These are phyloP conservation scores for Angomonas deanei DNA, from an alignment of 208 protist genomes.

Conservation along the genomic window DNA sequence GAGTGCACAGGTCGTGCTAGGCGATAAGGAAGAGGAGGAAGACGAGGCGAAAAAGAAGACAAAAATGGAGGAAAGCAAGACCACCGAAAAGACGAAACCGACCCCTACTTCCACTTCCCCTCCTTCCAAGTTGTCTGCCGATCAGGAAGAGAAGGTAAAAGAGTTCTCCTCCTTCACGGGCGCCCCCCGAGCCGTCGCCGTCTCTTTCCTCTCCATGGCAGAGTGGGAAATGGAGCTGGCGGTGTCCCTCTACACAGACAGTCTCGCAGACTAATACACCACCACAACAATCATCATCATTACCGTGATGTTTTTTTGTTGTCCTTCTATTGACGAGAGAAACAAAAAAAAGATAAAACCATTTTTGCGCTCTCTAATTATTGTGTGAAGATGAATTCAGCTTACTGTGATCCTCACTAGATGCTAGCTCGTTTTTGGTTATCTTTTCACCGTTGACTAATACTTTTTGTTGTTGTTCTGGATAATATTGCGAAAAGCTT, in stretches of 20 bases:
- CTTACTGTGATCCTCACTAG: no score
- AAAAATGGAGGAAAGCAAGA: background rate
- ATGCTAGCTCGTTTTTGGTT: background rate
- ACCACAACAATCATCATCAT: background rate
- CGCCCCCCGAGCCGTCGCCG: constrained; percentile 14
- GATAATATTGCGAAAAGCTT: background rate
- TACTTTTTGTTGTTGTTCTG: background rate
- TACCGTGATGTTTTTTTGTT: no score
- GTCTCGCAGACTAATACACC: no score
- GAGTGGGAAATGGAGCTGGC: constrained; percentile 46
- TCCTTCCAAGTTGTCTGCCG: background rate
- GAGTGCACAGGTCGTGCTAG: background rate
- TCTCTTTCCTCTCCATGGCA: constrained; percentile 36
- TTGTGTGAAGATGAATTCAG: no score
- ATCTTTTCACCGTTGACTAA: background rate
- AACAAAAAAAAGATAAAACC: background rate
- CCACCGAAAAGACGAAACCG: background rate
- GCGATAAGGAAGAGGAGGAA: constrained; percentile 5
- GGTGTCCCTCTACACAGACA: constrained; percentile 20
- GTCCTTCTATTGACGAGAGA: background rate
- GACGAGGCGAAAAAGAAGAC: constrained; percentile 1
- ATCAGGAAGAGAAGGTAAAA: constrained; percentile 7
- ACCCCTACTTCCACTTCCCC: background rate
- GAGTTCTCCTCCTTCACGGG: constrained; percentile 41
- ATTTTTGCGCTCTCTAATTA: no score